These are phyloP conservation scores for Lichtheimia corymbifera DNA, from an alignment of 371 early-diverging fungal species.

Conservation along the genomic window DNA sequence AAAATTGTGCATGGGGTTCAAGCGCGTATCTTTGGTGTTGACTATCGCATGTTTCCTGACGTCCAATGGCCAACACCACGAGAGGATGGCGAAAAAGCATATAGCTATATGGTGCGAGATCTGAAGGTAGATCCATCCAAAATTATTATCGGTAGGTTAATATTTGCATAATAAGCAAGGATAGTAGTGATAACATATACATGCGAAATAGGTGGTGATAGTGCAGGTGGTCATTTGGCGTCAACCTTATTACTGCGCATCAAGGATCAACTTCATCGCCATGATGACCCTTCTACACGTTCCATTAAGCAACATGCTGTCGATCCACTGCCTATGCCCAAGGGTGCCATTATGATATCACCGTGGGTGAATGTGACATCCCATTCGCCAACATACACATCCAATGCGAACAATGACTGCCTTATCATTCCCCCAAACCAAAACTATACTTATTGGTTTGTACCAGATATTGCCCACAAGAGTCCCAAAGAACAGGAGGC, in stretches of 20 bases:
- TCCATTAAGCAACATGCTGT: constrained; percentile 9
- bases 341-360: constrained; percentile 27
- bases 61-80: constrained; percentile 16
- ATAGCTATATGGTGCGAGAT: constrained; percentile 29
- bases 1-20: constrained; percentile 17
- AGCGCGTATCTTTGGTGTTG: constrained; percentile 28
- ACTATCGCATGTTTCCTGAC: constrained; percentile 25
- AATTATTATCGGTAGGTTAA: constrained; percentile 28
- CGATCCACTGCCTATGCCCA: constrained; percentile 21
- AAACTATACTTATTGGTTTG: neutral
- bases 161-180: neutral
- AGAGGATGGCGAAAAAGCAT: constrained; percentile 26
- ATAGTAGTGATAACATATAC: neutral
- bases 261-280: constrained; percentile 13
- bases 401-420: constrained; percentile 13
- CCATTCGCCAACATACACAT: constrained; percentile 14
- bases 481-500: constrained; percentile 6
- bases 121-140: constrained; percentile 23
- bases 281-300: neutral
- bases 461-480: constrained; percentile 8
- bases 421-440: neutral
- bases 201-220: constrained; percentile 27
- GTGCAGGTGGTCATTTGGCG: constrained; percentile 39
- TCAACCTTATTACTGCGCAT: constrained; percentile 17
- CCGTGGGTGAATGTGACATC: constrained; percentile 35